Base-by-base conservation (phyloP, 345 rosid genomes). In the Acer negundo region DNA sequence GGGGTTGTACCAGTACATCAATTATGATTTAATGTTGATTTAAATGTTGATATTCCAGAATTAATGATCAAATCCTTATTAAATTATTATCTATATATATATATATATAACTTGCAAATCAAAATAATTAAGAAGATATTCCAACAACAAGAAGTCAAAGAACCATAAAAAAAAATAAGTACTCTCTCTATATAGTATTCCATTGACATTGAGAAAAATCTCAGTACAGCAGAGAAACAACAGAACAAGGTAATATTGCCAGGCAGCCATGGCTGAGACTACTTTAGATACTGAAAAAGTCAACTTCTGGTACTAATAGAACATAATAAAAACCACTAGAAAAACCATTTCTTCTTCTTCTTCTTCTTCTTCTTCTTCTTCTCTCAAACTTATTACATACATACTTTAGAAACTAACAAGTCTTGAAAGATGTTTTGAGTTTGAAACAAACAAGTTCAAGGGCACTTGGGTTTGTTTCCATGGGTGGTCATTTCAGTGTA, bases 401-500 rank as follows among this genome's bases (percentile, higher is more conserved):
- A 3, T 16, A 58, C 65, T 70, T 66, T 0, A 19, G 59, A 49
- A 49, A 49, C 77, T 22, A 59, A 35, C 49, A 26, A 28, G 20
- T 35, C 58, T 0, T 3, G n/a, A 51, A 38, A 20, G 53, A 53
- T 47, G 17, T 9, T 62, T 6, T 40, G 12, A 53, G 5, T 11
- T 28, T 0, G 7, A 12, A 12, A 17, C 11, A 12, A 12, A 13
- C 12, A 56, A n/a, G 62, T 73, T 89, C 80, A 94, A 80, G 98
- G 98, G 84, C 98, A 94, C 80, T 94, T 94, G 67, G 78, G 64
- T 78, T 22, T 86, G 80, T 88, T 89, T 53, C 85, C 80, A 72
- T 76, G 90, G 59, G 98, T 93, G 81, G 87, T 93, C 98, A 93
- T 90, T 20, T 82, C 87, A 59, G 88, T 92, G 89, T 95, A 95